Evolutionary conservation across 345 rosid species (phyloP).

Genomic region (Xanthoceras sorbifolium): DNA sequence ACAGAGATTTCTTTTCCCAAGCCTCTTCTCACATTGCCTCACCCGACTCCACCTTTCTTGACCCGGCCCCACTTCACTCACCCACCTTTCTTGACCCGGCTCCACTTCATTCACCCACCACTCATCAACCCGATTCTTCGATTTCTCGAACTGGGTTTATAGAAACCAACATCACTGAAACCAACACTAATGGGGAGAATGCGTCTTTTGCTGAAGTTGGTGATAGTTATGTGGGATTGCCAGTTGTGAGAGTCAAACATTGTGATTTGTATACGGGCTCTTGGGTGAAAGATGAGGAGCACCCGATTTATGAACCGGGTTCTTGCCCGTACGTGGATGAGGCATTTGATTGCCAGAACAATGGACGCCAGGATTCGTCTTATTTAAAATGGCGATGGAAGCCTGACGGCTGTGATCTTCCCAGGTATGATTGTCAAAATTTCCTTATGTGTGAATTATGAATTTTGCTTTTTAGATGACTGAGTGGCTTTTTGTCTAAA

Average conservation of each 20-base stretch:
- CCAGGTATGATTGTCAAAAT: slow-evolving; percentile 51
- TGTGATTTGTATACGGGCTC: slow-evolving; percentile 77
- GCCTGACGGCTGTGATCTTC: slow-evolving; percentile 91
- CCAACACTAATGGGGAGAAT: slow-evolving; percentile 5
- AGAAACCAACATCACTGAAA: slow-evolving; percentile 10
- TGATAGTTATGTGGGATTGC: slow-evolving; percentile 11
- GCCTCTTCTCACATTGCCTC: slow-evolving; percentile 22
- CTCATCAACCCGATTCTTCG: slow-evolving; percentile 6
- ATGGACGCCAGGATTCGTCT: slow-evolving; percentile 72
- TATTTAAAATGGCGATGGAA: slow-evolving; percentile 89
- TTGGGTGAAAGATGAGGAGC: slow-evolving; percentile 72
- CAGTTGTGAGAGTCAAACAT: slow-evolving; percentile 33
- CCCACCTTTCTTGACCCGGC: slow-evolving; percentile 6
- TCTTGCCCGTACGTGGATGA: slow-evolving; percentile 93
- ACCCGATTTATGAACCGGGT: slow-evolving; percentile 73
- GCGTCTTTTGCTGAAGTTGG: slow-evolving; percentile 11
- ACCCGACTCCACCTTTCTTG: slow-evolving; percentile 13
- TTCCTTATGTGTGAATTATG: neutral
- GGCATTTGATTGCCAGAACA: slow-evolving; percentile 82
- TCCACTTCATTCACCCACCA: neutral
- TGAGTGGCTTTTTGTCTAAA: neutral
- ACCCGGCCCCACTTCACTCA: neutral
- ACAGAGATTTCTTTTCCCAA: slow-evolving; percentile 39
- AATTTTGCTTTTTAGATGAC: neutral
- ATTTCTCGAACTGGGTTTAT: slow-evolving; percentile 2